Evolutionary conservation across 768 basidiomycete genomes (phyloP).

Genomic region (Lyophyllum semitale): DNA sequence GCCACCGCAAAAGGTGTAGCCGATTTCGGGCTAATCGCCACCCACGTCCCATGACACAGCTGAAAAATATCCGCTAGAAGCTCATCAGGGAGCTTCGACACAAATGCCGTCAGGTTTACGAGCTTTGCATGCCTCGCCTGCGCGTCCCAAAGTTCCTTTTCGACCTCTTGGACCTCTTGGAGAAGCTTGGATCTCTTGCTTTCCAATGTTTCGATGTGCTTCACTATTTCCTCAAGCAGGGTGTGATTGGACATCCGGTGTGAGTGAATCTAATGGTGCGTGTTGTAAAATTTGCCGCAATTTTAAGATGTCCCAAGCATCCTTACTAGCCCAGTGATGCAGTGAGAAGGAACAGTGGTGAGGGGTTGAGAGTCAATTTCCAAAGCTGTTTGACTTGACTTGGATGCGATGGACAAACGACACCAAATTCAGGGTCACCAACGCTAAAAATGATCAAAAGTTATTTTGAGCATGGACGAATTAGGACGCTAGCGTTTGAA

Average conservation of each 20-base stretch:
- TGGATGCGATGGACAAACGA: not conserved
- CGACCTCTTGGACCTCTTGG: constrained; percentile 33
- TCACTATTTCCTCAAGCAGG: constrained; percentile 11
- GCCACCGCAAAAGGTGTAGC: constrained; percentile 34
- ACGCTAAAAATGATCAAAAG: too few species aligned
- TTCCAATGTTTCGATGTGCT: constrained; percentile 28
- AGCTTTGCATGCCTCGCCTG: constrained; percentile 33
- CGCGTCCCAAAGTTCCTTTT: constrained; percentile 30
- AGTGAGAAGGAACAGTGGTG: not conserved
- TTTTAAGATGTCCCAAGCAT: not conserved
- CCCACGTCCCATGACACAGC: constrained; percentile 25
- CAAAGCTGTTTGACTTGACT: too few species aligned
- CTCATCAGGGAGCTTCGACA: constrained; percentile 42
- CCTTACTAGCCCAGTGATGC: not conserved
- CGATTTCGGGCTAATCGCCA: constrained; percentile 1
- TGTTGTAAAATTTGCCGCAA: not conserved
- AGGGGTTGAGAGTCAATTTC: too few species aligned
- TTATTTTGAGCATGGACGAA: too few species aligned
- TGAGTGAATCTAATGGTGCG: not conserved
- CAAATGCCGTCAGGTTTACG: constrained; percentile 32
- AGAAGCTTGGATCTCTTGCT: constrained; percentile 30
- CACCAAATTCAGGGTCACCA: not conserved
- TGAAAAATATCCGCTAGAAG: constrained; percentile 41
- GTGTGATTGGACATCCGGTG: not conserved
- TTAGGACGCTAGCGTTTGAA: too few species aligned